A percentile compares a stretch with the other conserved stretches of the same genome.
Conservation (phyloP, 805 yeast species). For the Cephaloascus fragrans region DNA sequence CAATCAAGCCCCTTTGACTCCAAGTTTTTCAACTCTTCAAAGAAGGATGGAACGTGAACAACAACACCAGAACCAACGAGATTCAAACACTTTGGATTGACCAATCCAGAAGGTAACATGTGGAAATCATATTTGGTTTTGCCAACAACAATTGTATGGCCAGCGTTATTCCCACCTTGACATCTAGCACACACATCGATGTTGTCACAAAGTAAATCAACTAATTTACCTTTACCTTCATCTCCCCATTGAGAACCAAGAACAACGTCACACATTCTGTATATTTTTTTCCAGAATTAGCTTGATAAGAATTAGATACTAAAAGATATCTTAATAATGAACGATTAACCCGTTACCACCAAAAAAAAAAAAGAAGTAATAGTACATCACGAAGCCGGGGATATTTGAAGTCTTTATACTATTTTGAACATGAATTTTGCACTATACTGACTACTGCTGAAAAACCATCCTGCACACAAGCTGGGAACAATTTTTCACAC, state of each 20-base stretch:
- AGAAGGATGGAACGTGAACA: slow-evolving; percentile 87
- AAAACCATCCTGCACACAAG: too few species aligned
- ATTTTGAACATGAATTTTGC: too few species aligned
- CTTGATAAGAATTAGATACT: not conserved
- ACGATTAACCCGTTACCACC: not conserved
- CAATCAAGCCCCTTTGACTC: slow-evolving; percentile 76
- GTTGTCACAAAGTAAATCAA: slow-evolving; percentile 88
- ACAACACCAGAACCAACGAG: slow-evolving; percentile 95
- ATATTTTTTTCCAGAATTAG: not conserved
- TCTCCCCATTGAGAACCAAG: slow-evolving; percentile 99
- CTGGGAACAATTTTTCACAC: too few species aligned
- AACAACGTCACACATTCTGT: slow-evolving; percentile 75
- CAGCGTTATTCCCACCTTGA: slow-evolving; percentile 99
- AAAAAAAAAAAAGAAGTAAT: too few species aligned
- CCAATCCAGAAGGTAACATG: slow-evolving; percentile 97
- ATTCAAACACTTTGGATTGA: slow-evolving; percentile 84
- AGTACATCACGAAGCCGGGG: too few species aligned
- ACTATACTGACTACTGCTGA: too few species aligned
- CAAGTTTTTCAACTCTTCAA: slow-evolving; percentile 73
- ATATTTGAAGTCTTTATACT: too few species aligned
- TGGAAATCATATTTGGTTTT: slow-evolving; percentile 92
- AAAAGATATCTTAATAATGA: not conserved
- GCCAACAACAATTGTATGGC: slow-evolving; percentile 94
- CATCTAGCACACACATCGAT: slow-evolving; percentile 97
- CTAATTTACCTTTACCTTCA: slow-evolving; percentile 98